A percentile compares a stretch with the other conserved stretches of the same genome.
Conservation (phyloP, 495 filamentous ascomycete species). For the Penicillium bialowiezense region DNA sequence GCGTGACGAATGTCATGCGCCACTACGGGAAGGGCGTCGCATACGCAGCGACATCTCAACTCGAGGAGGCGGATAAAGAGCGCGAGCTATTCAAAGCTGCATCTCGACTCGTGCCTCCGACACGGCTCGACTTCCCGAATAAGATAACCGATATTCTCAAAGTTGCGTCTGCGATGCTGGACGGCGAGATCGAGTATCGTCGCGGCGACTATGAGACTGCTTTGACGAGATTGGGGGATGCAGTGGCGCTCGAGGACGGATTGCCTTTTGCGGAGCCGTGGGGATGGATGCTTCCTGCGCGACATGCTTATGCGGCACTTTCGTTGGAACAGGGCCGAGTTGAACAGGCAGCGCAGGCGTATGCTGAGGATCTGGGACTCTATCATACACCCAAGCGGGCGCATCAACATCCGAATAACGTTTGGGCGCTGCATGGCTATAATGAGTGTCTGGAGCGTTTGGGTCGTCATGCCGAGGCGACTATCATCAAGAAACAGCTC, state of each 20-base stretch:
- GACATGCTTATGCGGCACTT: constrained; percentile 61
- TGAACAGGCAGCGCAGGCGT: constrained; percentile 51
- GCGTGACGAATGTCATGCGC: constrained; percentile 54
- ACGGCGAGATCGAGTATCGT: constrained; percentile 63
- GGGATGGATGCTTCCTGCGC: constrained; percentile 64
- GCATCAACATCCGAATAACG: constrained; percentile 59
- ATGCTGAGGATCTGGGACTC: constrained; percentile 58
- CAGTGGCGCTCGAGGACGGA: constrained; percentile 46
- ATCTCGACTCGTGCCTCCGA: constrained; percentile 43
- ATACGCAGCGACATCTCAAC: constrained; percentile 43
- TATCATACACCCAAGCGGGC: constrained; percentile 49
- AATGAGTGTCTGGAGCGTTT: constrained; percentile 56
- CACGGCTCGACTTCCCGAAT: constrained; percentile 51
- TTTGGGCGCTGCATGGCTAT: constrained; percentile 63
- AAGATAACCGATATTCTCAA: constrained; percentile 51
- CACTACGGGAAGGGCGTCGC: constrained; percentile 61
- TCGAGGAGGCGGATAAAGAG: constrained; percentile 43
- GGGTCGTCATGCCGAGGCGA: constrained; percentile 45
- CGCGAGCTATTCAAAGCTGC: constrained; percentile 43
- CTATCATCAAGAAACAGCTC: constrained; percentile 46
- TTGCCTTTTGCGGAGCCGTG: constrained; percentile 63
- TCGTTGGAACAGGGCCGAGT: constrained; percentile 55
- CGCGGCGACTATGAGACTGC: constrained; percentile 47
- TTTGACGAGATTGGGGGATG: constrained; percentile 44
- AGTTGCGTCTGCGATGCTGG: constrained; percentile 57